A percentile compares a stretch with the other conserved stretches of the same genome.
Conservation (phyloP, 306 rosid genomes). For the Cucumis sativus region Cucumber_9930_V3 NC_026657.2:7750501-7751000, state of each 20-base stretch:
- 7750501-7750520: slow-evolving; percentile 84
- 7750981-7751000: slow-evolving; percentile 50
- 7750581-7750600: slow-evolving; percentile 92
- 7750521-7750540: slow-evolving; percentile 51
- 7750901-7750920: slow-evolving; percentile 90
- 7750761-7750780: slow-evolving; percentile 82
- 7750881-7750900: slow-evolving; percentile 77
- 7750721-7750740: slow-evolving; percentile 95
- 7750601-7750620: slow-evolving; percentile 96
- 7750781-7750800: slow-evolving; percentile 99
- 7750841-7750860: slow-evolving; percentile 60
- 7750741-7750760: slow-evolving; percentile 96
- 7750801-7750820: slow-evolving; percentile 95
- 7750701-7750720: slow-evolving; percentile 91
- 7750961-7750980: slow-evolving; percentile 48
- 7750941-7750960: slow-evolving; percentile 86
- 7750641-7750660: slow-evolving; percentile 90
- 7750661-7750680: slow-evolving; percentile 71
- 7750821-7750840: slow-evolving; percentile 64
- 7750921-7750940: slow-evolving; percentile 98
- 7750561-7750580: slow-evolving; percentile 70
- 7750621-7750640: slow-evolving; percentile 88
- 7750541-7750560: slow-evolving; percentile 64
- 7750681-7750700: slow-evolving; percentile 74
- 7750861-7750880: slow-evolving; percentile 65